phyloP scores from a whole-genome alignment of 495 filamentous ascomycete genomes.

The Talaromyces thailandensis region DNA sequence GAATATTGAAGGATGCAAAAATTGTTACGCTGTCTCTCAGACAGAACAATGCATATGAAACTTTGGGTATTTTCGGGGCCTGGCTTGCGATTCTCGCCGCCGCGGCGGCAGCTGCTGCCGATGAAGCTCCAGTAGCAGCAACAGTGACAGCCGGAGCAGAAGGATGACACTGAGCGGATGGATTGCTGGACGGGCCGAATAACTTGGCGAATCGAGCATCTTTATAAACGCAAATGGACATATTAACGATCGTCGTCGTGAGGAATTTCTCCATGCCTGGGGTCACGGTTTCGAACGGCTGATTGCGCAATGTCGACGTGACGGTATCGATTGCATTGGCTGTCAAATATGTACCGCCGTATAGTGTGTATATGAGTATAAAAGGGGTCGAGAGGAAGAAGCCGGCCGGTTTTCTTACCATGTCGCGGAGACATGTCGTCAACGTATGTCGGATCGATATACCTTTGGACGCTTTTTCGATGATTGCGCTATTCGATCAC shows the following conservation, averaged over 20 bases:
- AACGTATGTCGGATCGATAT: conserved; percentile 62
- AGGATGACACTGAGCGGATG: conserved; percentile 7
- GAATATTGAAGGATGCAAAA: conserved; percentile 90
- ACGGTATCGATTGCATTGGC: conserved; percentile 83
- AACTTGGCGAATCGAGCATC: conserved; percentile 78
- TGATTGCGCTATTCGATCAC: conserved; percentile 59
- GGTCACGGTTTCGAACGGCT: conserved; percentile 52
- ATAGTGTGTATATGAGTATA: conserved; percentile 78
- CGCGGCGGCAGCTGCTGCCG: conserved; percentile 10
- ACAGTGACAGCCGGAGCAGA: conserved; percentile 31
- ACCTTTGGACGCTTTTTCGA: conserved; percentile 87
- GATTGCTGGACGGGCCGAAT: conserved; percentile 48
- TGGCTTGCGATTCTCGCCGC: conserved; percentile 3
- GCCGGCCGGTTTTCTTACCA: conserved; percentile 57
- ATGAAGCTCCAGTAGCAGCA: conserved; percentile 16
- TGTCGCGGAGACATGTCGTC: conserved; percentile 47
- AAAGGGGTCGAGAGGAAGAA: conserved; percentile 77
- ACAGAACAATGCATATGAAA: conserved; percentile 72
- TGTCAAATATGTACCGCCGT: conserved; percentile 84
- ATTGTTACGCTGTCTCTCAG: conserved; percentile 83
- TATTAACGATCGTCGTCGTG: conserved; percentile 74
- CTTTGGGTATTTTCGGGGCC: conserved; percentile 27
- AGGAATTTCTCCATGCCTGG: conserved; percentile 74
- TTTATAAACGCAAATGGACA: conserved; percentile 87
- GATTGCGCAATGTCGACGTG: conserved; percentile 52